Conservation (phyloP, 2,329 filamentous ascomycete species). For the Paecilomyces variotii region DNA sequence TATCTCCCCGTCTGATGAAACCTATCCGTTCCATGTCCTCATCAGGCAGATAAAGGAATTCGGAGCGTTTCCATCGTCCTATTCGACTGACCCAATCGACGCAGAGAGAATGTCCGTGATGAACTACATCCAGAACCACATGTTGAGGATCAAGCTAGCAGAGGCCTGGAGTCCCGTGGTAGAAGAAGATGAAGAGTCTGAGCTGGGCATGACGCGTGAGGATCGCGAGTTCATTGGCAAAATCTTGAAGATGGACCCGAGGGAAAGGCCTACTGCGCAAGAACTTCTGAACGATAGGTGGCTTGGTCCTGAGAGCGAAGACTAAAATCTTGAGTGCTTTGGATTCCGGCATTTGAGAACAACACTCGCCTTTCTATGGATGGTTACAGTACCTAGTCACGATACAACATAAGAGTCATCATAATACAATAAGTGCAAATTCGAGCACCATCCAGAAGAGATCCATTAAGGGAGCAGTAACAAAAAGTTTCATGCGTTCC, state of each 20-base stretch:
- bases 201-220: neutral
- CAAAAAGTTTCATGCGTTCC: too few relatives aligned
- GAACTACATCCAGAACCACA: neutral
- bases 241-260: conserved; percentile 17
- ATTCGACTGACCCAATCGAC: neutral
- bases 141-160: neutral
- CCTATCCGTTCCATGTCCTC: neutral
- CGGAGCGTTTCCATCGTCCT: neutral
- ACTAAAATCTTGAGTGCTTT: too few relatives aligned
- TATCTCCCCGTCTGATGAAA: neutral
- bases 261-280: conserved; percentile 16
- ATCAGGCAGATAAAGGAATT: neutral
- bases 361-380: neutral
- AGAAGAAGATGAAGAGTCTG: neutral
- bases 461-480: too few relatives aligned
- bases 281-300: conserved; percentile 15
- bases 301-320: neutral
- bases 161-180: neutral
- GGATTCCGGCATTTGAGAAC: neutral
- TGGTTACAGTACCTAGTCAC: too few relatives aligned
- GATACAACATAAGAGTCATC: too few relatives aligned
- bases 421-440: too few relatives aligned
- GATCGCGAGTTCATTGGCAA: conserved; percentile 7
- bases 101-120: neutral
- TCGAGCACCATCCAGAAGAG: too few relatives aligned